Evolutionary conservation across 768 basidiomycete species (phyloP).

Genomic region (Russula foetens): DNA sequence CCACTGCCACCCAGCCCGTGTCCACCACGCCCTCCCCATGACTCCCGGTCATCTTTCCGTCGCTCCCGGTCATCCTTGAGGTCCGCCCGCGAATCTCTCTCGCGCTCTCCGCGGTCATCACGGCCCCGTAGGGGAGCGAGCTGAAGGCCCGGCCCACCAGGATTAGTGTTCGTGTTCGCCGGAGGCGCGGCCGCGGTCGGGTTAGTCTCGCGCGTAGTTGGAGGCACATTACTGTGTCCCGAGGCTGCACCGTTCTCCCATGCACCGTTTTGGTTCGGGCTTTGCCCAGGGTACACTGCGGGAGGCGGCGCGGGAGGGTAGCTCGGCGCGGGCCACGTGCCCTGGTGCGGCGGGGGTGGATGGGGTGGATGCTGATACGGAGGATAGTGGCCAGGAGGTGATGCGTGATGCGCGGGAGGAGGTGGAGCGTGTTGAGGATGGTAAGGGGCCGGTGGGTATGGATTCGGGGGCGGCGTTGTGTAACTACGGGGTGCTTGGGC

Average conservation of each 20-base stretch:
- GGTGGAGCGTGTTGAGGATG: slow-evolving; percentile 8
- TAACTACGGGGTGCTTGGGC: slow-evolving; percentile 11
- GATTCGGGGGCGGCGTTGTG: slow-evolving; percentile 4
- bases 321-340: background rate
- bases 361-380: slow-evolving; percentile 10
- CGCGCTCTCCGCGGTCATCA: slow-evolving; percentile 4
- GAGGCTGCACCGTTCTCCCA: slow-evolving; percentile 3
- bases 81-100: slow-evolving; percentile 6
- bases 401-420: slow-evolving; percentile 6
- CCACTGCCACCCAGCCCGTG: background rate
- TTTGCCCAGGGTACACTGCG: slow-evolving; percentile 3
- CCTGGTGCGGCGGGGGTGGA: slow-evolving; percentile 13
- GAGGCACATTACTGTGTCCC: background rate
- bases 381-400: too few species aligned
- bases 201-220: slow-evolving; percentile 1
- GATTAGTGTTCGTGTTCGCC: background rate
- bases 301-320: slow-evolving; percentile 8
- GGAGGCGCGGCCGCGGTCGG: background rate
- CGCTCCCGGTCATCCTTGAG: slow-evolving; percentile 15
- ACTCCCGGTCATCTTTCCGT: slow-evolving; percentile 8
- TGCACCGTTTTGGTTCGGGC: background rate
- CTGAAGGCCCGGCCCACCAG: slow-evolving; percentile 5
- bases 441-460: slow-evolving; percentile 5
- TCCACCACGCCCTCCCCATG: slow-evolving; percentile 3
- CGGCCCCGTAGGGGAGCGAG: slow-evolving; percentile 12